Base-by-base conservation (phyloP, 2,329 filamentous ascomycete species). In the Chrysoporthe puriensis region DNA sequence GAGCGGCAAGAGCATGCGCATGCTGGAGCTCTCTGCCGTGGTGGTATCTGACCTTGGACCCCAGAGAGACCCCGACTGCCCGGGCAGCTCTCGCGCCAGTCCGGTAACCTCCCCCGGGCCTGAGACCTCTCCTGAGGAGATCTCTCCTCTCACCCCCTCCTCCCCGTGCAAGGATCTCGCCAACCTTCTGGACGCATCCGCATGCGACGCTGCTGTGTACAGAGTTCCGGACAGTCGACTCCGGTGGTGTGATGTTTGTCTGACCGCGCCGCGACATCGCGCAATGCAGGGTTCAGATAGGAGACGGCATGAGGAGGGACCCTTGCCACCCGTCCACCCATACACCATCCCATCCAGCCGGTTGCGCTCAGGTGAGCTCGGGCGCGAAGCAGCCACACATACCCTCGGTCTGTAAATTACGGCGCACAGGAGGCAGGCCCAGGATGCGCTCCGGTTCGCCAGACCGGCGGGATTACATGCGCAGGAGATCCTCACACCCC, bases 191-290 rank as follows among this genome's bases (percentile, higher is more conserved):
- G 9, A 14, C 14, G 50, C 16, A 32, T 34, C 26, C 13, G 11
- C 26, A 14, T 6, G 26, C 50, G 50, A 14, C 50, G 26, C 26
- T 54, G 26, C 14, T 52, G 26, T 8, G 21, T 9, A 34, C 13
- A 26, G 21, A 52, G 50, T 54, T 54, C 6, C 50, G 50, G 50
- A 26, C 13, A 54, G 21, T 54, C 50, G 11, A 54, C 13, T 54
- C 50, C 50, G 50, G 50, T 54, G 50, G 50, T 34, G 50, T 34
- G 50, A 54, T 54, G 21, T 54, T 32, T 26, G 26, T 54, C 50
- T 54, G 50, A 54, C 50, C 26, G 26, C 26, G 26, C 21, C 32
- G 50, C 36, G 36, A 40, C 36, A 40, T 40, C 36, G 9, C 36
- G 36, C 36, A 40, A 40, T 40, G 36, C 36, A 40, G 36, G 6